Evolutionary conservation across 2,329 filamentous ascomycete genomes (phyloP).

Genomic region (Colletotrichum graminicola): DNA sequence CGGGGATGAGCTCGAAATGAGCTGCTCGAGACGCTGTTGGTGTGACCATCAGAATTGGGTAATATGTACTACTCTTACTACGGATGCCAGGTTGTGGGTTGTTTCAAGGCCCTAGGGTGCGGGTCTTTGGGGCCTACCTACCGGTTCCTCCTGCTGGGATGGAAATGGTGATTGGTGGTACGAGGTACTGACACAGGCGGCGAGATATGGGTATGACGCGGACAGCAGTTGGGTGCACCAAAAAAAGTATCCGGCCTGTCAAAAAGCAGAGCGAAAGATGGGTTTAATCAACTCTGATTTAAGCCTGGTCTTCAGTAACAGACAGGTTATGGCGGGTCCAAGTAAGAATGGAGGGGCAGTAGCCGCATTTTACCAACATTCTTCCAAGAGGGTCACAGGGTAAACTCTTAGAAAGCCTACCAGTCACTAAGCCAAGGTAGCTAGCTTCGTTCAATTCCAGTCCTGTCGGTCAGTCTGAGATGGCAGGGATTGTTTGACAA

Average conservation of each 20-base stretch:
- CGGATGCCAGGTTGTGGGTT: not conserved
- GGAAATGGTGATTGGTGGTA: constrained; percentile 5
- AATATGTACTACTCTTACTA: fast-evolving
- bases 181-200: not conserved
- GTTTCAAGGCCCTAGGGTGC: constrained; percentile 11
- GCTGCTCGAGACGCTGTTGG: constrained; percentile 19
- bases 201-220: not conserved
- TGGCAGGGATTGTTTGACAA: not conserved
- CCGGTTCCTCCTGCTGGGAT: too few relatives aligned
- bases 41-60: fast-evolving
- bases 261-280: not conserved
- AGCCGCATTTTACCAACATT: not conserved
- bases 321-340: not conserved
- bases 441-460: not conserved
- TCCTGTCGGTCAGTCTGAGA: not conserved
- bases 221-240: not conserved
- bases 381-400: not conserved
- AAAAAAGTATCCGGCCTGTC: not conserved
- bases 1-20: constrained; percentile 33
- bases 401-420: not conserved
- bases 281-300: not conserved
- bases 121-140: not conserved
- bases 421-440: not conserved
- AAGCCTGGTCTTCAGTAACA: not conserved
- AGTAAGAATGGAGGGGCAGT: not conserved